Evolutionary conservation across 2,329 filamentous ascomycete species (phyloP), one percentile per base, ranked within the genome.

Genomic region (Proliferodiscus dingleyae): DNA sequence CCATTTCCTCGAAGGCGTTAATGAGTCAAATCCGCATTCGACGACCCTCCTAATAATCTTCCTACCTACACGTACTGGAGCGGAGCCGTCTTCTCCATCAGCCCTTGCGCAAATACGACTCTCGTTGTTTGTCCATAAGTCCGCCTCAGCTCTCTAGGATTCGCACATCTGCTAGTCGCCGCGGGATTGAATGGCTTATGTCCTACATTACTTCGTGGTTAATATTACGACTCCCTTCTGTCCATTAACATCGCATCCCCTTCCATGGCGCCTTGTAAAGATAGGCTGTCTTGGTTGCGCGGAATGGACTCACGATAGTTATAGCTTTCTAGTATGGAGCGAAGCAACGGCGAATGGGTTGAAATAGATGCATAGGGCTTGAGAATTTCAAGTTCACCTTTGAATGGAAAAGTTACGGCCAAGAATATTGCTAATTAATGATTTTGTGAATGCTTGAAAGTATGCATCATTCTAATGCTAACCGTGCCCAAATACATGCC

Each of bases 311-410:
- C 45, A 60, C 49, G 56, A 59, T 57, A 52, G 52, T 47, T 56
- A 56, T 57, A 52, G 52, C 44, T 57, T 56, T 59, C 51, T 56
- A 48, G 40, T 53, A 56, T 40, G 49, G 47, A 57, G 58, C 58
- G 52, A 54, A 57, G 51, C 50, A 58, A 58, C 37, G 59, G 60
- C 58, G 59, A 61, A 61, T 40, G 46, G 57, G 57, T 26, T 58
- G 52, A 54, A 51, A 56, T 59, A 60, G 58, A 61, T 51, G 53
- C 51, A 57, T 55, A 50, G 55, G 53, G 41, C 46, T 53, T 47
- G 49, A 47, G 43, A 47, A 51, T 52, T 47, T 54, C 37, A 41
- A 45, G 49, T 50, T 54, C 51, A 55, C 47, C 44, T 51, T 56
- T 47, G 53, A 59, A 58, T 55, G 56, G 52, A 54, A 55, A 56